A percentile compares a stretch with the other conserved stretches of the same genome.
Conservation (phyloP, 1,139 yeast genomes). For the Lodderomyces metapsilosis region DNA sequence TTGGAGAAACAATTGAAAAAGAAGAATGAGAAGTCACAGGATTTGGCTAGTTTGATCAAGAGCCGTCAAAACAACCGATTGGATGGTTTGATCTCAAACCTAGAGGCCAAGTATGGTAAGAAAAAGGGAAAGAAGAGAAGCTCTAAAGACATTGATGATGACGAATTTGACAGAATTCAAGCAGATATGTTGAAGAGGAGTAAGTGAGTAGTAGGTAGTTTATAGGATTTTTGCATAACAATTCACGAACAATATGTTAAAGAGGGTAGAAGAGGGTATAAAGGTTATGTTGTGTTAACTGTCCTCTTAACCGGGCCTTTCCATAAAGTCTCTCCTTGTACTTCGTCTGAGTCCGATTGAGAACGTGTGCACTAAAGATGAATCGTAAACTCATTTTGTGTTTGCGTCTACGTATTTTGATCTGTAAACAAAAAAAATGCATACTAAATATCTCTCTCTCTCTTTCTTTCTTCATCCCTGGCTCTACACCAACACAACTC, state of each 20-base stretch:
- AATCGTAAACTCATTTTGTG: too few relatives aligned
- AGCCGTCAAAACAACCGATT: conserved; percentile 41
- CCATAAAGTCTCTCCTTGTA: too few relatives aligned
- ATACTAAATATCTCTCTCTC: too few relatives aligned
- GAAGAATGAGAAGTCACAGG: conserved; percentile 37
- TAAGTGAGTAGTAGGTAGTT: background rate
- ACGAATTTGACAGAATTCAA: conserved; percentile 32
- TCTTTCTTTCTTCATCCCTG: background rate
- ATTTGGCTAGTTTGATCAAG: conserved; percentile 52
- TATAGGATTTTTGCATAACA: background rate
- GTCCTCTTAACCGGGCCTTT: too few relatives aligned
- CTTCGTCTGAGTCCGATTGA: too few relatives aligned
- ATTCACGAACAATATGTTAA: background rate
- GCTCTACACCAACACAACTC: background rate
- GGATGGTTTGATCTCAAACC: conserved; percentile 46
- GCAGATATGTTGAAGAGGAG: conserved; percentile 18
- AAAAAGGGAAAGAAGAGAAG: conserved; percentile 36
- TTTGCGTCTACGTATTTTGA: background rate
- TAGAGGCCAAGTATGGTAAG: conserved; percentile 56
- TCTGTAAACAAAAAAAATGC: background rate
- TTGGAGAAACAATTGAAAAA: conserved; percentile 43
- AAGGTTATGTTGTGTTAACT: too few relatives aligned
- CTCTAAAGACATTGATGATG: conserved; percentile 31
- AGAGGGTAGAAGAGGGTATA: too few relatives aligned
- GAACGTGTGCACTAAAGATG: too few relatives aligned